Conservation (phyloP, 345 rosid genomes). For the Streptanthus diversifolius region DNA sequence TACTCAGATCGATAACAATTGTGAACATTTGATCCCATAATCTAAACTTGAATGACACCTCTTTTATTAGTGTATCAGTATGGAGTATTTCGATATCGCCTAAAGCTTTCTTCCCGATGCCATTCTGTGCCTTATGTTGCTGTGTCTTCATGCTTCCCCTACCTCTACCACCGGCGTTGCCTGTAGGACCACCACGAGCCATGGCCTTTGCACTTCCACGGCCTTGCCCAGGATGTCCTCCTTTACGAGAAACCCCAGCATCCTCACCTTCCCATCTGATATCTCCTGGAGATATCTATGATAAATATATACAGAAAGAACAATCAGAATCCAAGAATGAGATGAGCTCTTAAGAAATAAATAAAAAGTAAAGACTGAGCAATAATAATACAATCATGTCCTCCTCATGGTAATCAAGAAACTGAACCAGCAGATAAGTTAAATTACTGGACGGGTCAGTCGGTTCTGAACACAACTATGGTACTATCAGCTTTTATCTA, state of each 20-base stretch:
- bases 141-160: constrained; percentile 67
- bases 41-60: constrained; percentile 46
- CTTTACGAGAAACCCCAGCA: constrained; percentile 64
- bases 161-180: constrained; percentile 73
- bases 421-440: neutral
- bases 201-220: constrained; percentile 66
- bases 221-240: constrained; percentile 73
- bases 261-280: constrained; percentile 88
- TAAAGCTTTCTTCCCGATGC: constrained; percentile 67
- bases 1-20: neutral
- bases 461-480: neutral
- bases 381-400: neutral
- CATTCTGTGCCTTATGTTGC: constrained; percentile 62
- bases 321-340: constrained; percentile 2
- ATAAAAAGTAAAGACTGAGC: neutral
- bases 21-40: neutral
- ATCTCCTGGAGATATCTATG: constrained; percentile 83
- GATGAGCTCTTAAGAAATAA: neutral
- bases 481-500: neutral
- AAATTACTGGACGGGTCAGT: neutral
- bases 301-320: constrained; percentile 8
- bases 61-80: constrained; percentile 80
- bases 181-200: constrained; percentile 61
- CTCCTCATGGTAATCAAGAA: neutral
- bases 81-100: constrained; percentile 88